A percentile compares a stretch with the other conserved stretches of the same genome.
These are phyloP conservation scores for Oenanthe sinensis DNA, from an alignment of 129 eudicot species.

Conservation along the genomic window DNA sequence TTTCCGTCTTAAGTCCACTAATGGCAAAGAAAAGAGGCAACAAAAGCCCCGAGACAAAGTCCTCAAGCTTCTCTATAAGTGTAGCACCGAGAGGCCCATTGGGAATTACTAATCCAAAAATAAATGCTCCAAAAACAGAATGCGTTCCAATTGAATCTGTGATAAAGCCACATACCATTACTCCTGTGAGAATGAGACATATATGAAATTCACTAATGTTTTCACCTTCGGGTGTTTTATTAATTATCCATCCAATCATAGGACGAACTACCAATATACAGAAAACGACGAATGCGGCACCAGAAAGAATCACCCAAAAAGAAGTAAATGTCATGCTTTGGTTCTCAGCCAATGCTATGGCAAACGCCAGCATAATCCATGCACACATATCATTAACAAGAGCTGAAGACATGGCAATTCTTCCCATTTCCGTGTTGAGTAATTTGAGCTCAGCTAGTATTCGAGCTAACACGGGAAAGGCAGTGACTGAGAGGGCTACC, in stretches of 20 bases:
- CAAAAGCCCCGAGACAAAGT: slow-evolving; percentile 65
- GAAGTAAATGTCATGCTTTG: slow-evolving; percentile 39
- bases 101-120: slow-evolving; percentile 65
- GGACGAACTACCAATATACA: slow-evolving; percentile 53
- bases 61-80: slow-evolving; percentile 61
- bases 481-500: slow-evolving; percentile 69
- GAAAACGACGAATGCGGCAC: slow-evolving; percentile 36
- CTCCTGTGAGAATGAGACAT: slow-evolving; percentile 64
- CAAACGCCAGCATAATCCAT: slow-evolving; percentile 64
- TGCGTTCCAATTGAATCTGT: slow-evolving; percentile 79
- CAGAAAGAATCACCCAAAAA: slow-evolving; percentile 62
- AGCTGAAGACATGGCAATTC: slow-evolving; percentile 73
- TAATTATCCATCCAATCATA: slow-evolving; percentile 31
- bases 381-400: slow-evolving; percentile 70
- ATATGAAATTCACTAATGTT: slow-evolving; percentile 48
- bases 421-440: slow-evolving; percentile 57
- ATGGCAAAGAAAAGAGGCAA: slow-evolving; percentile 82
- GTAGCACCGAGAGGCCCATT: slow-evolving; percentile 64
- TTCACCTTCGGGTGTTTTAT: slow-evolving; percentile 61
- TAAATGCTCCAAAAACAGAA: slow-evolving; percentile 73
- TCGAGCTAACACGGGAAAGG: slow-evolving; percentile 80
- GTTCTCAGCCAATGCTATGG: slow-evolving; percentile 72
- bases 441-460: slow-evolving; percentile 76
- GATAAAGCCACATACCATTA: slow-evolving; percentile 67
- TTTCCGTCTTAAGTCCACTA: slow-evolving; percentile 61